These are phyloP conservation scores for Coemansia sp. DNA, from an alignment of 192 early-diverging fungal genomes.

Conservation along the genomic window DNA sequence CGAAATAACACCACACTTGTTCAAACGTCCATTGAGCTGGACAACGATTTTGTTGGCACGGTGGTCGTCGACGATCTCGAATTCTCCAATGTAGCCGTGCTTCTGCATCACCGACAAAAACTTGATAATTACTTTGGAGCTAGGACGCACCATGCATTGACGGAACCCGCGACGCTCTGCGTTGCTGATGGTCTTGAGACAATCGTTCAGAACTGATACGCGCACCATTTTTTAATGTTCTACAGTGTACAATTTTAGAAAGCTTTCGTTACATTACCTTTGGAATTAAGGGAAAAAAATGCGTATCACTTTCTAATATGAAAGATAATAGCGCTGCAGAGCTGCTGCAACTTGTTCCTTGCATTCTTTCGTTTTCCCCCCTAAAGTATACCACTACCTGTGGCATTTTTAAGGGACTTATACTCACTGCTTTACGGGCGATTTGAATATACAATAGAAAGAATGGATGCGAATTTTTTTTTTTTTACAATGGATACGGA, in stretches of 20 bases:
- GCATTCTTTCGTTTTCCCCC: neutral
- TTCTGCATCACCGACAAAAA: slow-evolving; percentile 99
- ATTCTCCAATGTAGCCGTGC: slow-evolving; percentile 99
- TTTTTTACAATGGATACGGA: neutral
- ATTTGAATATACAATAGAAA: slow-evolving; percentile 8
- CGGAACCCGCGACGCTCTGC: slow-evolving; percentile 98
- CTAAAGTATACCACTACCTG: slow-evolving; percentile 11
- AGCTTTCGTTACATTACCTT: neutral
- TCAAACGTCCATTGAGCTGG: slow-evolving; percentile 96
- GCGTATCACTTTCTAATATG: neutral
- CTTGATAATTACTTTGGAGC: slow-evolving; percentile 98
- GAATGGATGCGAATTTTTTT: slow-evolving; percentile 9
- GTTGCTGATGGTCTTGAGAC: slow-evolving; percentile 98
- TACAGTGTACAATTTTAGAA: neutral
- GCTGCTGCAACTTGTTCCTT: neutral
- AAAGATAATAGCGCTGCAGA: neutral
- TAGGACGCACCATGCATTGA: slow-evolving; percentile 95
- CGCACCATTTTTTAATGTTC: slow-evolving; percentile 79
- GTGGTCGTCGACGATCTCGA: slow-evolving; percentile 98
- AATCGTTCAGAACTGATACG: slow-evolving; percentile 95
- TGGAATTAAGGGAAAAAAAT: neutral
- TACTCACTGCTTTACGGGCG: slow-evolving; percentile 6
- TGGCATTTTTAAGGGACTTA: slow-evolving; percentile 15
- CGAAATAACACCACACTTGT: slow-evolving; percentile 99
- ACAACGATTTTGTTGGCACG: slow-evolving; percentile 97